These are phyloP conservation scores for Cercospora sp. DNA, from an alignment of 2,329 filamentous ascomycete species.

Conservation along the genomic window DNA sequence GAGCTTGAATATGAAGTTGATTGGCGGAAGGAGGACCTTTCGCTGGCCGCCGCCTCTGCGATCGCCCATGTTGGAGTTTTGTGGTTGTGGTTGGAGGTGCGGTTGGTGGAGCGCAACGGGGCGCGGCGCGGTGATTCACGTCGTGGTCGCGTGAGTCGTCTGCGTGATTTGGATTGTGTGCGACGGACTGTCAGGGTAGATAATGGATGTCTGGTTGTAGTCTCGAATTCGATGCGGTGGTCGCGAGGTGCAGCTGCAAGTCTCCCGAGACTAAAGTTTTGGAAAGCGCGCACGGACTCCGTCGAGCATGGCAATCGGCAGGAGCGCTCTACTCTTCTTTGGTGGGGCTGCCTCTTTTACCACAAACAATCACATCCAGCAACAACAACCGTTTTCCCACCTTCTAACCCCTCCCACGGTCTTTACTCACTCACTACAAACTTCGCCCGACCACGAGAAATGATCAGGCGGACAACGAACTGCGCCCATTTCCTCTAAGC, in stretches of 20 bases:
- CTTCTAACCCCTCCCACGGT: background rate
- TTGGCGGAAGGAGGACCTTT: constrained; percentile 72
- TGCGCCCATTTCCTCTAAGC: background rate
- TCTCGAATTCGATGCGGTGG: background rate
- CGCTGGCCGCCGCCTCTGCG: constrained; percentile 55
- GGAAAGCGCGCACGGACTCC: background rate
- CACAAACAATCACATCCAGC: constrained; percentile 1
- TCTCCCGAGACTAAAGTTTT: constrained; percentile 4
- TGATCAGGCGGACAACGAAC: background rate
- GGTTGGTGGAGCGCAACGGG: background rate
- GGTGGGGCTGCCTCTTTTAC: constrained; percentile 3
- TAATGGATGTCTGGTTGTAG: background rate
- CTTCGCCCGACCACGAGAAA: background rate
- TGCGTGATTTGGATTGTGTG: background rate
- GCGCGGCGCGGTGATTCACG: background rate
- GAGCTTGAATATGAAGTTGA: constrained; percentile 93
- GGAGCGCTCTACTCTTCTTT: background rate
- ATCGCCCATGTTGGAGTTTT: constrained; percentile 50
- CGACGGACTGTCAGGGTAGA: background rate
- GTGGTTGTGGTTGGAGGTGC: background rate
- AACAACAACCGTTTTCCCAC: background rate
- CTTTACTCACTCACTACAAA: background rate
- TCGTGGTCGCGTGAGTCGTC: background rate
- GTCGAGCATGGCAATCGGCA: constrained; percentile 57
- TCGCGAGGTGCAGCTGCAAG: constrained; percentile 3